Evolutionary conservation across 1,284 basidiomycete species (phyloP).

Genomic region (Trametes hirsuta): DNA sequence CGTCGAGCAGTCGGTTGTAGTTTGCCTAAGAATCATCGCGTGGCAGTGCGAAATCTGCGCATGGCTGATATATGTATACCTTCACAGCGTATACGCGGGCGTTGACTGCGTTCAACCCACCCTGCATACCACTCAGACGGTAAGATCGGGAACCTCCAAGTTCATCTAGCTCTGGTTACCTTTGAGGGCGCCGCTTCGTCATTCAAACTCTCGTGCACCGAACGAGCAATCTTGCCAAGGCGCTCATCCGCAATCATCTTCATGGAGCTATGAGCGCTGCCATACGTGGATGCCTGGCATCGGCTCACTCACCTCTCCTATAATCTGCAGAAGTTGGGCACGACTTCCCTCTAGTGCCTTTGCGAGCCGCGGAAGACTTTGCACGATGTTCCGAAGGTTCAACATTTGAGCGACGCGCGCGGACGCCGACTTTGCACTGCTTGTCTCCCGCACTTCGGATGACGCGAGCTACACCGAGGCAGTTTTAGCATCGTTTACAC

Average conservation of each 20-base stretch:
- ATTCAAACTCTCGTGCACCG: constrained; percentile 70
- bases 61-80: constrained; percentile 36
- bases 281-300: neutral
- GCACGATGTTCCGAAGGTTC: constrained; percentile 70
- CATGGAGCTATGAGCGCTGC: neutral
- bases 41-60: neutral
- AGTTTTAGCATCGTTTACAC: neutral
- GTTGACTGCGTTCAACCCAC: constrained; percentile 70
- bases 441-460: constrained; percentile 57
- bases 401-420: constrained; percentile 78
- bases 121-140: constrained; percentile 40
- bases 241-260: constrained; percentile 77
- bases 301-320: constrained; percentile 53
- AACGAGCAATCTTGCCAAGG: constrained; percentile 60
- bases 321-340: constrained; percentile 63
- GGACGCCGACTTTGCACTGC: constrained; percentile 64
- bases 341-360: constrained; percentile 61
- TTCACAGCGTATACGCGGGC: constrained; percentile 85
- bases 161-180: constrained; percentile 39
- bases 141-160: neutral
- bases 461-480: constrained; percentile 54
- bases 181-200: constrained; percentile 65
- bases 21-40: constrained; percentile 50
- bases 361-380: constrained; percentile 62
- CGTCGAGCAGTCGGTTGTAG: constrained; percentile 83